Evolutionary conservation across 164 flowering plant genomes (phyloP).

Genomic region (Kalanchoe fedtschenkoi): DNA sequence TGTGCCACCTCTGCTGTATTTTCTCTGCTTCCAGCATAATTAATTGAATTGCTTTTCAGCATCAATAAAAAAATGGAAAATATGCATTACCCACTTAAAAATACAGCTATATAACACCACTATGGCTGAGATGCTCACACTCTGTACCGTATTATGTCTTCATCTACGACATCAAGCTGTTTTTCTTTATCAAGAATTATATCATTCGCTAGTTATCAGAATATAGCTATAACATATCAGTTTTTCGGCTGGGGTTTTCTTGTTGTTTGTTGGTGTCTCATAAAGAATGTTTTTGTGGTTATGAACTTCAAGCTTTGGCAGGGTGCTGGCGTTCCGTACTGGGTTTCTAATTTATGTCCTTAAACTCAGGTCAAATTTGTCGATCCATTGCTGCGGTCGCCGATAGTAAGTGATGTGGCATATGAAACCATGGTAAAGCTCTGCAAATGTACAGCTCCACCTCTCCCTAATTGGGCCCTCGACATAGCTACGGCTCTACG

Average conservation of each 20-base stretch:
- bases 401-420: constrained; percentile 79
- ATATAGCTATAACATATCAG: background rate
- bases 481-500: constrained; percentile 94
- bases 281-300: background rate
- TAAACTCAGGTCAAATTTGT: constrained; percentile 63
- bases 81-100: background rate
- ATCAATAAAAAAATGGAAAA: background rate
- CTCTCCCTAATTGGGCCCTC: constrained; percentile 82
- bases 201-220: too few species aligned
- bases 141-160: too few species aligned
- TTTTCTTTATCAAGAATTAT: too few species aligned
- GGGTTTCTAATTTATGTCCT: background rate
- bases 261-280: background rate
- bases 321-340: background rate
- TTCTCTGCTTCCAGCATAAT: background rate
- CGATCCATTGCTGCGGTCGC: constrained; percentile 66
- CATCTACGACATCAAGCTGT: too few species aligned
- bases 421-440: constrained; percentile 81
- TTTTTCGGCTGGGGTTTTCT: background rate
- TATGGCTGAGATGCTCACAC: background rate
- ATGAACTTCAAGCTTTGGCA: background rate
- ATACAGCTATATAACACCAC: background rate
- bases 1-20: constrained; percentile 11
- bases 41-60: background rate
- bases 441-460: constrained; percentile 66